phyloP scores from a whole-genome alignment of 2,329 filamentous ascomycete species.

The Plenodomus biglobosus region DNA sequence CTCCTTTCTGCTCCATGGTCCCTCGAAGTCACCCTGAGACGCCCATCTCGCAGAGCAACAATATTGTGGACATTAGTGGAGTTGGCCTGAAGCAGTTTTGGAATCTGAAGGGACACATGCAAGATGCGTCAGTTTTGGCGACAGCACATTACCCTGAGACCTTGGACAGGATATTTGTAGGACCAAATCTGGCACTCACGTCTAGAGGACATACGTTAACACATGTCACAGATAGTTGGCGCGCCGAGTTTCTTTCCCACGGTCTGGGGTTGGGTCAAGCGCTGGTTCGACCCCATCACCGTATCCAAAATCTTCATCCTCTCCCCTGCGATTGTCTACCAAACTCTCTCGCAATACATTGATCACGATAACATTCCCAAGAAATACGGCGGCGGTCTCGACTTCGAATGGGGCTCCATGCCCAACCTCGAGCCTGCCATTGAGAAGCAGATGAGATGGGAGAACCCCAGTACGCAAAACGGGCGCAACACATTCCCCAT shows the following conservation, averaged over 20 bases:
- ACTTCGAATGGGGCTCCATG: slow-evolving; percentile 77
- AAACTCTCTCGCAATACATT: slow-evolving; percentile 79
- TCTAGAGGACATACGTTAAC: slow-evolving; percentile 5
- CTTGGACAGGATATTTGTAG: slow-evolving; percentile 74
- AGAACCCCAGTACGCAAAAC: slow-evolving; percentile 31
- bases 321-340: slow-evolving; percentile 67
- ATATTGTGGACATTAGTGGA: slow-evolving; percentile 89
- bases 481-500: slow-evolving; percentile 48
- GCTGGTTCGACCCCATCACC: slow-evolving; percentile 88
- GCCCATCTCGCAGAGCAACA: slow-evolving; percentile 90
- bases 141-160: slow-evolving; percentile 96
- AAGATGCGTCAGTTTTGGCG: slow-evolving; percentile 82
- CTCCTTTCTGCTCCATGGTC: slow-evolving; percentile 80
- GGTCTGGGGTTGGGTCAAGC: slow-evolving; percentile 93
- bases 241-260: slow-evolving; percentile 90
- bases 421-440: slow-evolving; percentile 66
- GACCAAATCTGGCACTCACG: slow-evolving; percentile 19
- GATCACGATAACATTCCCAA: slow-evolving; percentile 81
- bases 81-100: slow-evolving; percentile 93
- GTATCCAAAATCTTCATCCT: slow-evolving; percentile 93
- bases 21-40: slow-evolving; percentile 73
- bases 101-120: slow-evolving; percentile 93
- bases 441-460: slow-evolving; percentile 48
- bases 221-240: slow-evolving; percentile 67
- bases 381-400: slow-evolving; percentile 82